These are phyloP conservation scores for Zygnema circumcarinatum DNA, from an alignment of 139 green algal species.

Conservation along the genomic window DNA sequence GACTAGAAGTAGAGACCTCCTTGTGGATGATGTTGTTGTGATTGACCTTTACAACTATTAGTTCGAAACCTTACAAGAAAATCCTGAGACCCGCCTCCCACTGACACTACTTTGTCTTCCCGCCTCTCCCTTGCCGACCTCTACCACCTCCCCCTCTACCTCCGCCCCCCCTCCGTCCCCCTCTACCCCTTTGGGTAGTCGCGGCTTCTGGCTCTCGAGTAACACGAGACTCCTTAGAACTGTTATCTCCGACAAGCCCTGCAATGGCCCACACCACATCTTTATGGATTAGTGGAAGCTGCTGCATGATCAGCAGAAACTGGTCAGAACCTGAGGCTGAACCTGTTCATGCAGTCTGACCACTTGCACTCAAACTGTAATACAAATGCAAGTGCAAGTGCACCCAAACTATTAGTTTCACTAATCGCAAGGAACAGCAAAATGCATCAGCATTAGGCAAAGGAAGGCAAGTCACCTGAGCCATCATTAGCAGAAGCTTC, in stretches of 20 bases:
- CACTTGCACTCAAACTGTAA: too few species aligned
- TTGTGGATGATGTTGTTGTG: too few species aligned
- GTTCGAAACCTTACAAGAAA: too few species aligned
- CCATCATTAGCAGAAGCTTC: neutral
- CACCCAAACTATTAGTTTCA: neutral
- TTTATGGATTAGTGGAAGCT: neutral
- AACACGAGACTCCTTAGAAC: too few species aligned
- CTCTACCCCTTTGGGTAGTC: neutral
- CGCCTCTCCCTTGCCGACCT: neutral
- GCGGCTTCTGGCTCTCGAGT: neutral
- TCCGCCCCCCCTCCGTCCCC: neutral
- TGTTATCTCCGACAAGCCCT: neutral
- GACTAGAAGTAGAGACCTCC: too few species aligned
- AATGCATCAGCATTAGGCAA: neutral
- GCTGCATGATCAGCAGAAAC: neutral
- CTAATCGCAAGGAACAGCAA: neutral
- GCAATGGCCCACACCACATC: neutral
- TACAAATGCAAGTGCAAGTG: neutral
- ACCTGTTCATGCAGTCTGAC: neutral
- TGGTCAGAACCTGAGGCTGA: neutral
- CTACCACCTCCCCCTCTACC: neutral
- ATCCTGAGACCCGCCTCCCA: too few species aligned
- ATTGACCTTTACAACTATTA: too few species aligned
- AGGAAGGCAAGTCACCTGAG: neutral
- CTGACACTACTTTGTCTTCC: slow-evolving; percentile 21